phyloP scores from a whole-genome alignment of 148 eudicot species.

The Rhododendron mucronatum region DNA sequence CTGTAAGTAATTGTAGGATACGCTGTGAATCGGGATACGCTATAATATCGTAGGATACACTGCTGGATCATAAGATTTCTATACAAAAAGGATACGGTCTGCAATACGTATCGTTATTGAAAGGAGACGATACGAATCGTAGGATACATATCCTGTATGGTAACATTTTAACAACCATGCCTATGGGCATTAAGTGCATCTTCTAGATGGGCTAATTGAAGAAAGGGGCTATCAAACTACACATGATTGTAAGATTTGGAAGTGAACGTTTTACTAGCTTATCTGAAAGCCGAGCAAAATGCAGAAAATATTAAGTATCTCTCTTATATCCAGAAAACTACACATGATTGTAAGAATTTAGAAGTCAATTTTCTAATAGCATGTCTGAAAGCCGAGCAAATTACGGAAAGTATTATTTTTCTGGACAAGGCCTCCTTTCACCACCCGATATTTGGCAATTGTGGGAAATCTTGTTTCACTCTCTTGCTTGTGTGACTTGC shows the following conservation, averaged over 20 bases:
- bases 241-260: background rate
- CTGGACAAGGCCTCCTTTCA: background rate
- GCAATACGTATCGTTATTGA: too few species aligned
- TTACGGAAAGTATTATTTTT: too few species aligned
- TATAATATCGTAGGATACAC: too few species aligned
- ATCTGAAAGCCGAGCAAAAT: background rate
- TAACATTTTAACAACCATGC: background rate
- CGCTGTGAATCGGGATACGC: too few species aligned
- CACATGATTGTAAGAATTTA: background rate
- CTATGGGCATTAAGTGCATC: conserved; percentile 5
- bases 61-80: too few species aligned
- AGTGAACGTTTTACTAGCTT: background rate
- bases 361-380: background rate
- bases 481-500: background rate
- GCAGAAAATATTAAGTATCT: background rate
- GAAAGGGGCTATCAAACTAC: background rate
- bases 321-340: background rate
- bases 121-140: too few species aligned
- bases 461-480: background rate
- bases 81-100: too few species aligned
- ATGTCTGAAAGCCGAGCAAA: background rate
- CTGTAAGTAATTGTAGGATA: too few species aligned
- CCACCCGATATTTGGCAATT: background rate
- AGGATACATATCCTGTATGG: too few species aligned
- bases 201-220: background rate